phyloP scores from a whole-genome alignment of 129 eudicot species.

The Silybum marianum region DNA sequence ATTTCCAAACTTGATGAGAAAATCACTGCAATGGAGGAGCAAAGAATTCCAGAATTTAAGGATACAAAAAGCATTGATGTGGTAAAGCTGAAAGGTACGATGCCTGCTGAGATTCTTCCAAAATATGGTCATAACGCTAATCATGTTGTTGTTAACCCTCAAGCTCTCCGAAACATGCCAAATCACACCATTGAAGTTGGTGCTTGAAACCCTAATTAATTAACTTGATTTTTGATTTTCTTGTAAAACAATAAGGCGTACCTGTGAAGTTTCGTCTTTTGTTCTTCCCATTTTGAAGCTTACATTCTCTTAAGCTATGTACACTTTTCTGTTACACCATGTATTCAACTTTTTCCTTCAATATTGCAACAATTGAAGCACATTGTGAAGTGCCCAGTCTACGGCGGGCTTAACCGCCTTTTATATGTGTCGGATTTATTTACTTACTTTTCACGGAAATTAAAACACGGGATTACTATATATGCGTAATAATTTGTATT shows the following conservation, averaged over 20 bases:
- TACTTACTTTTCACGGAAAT: no score
- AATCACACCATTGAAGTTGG: conserved; percentile 21
- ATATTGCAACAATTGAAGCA: not conserved
- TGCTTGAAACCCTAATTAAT: conserved; percentile 1
- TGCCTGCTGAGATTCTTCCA: conserved; percentile 36
- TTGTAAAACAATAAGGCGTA: not conserved
- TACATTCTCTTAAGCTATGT: not conserved
- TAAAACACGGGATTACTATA: no score
- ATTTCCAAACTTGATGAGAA: conserved; percentile 20
- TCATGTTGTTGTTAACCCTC: not conserved
- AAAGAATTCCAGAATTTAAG: conserved; percentile 19
- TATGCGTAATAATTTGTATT: no score
- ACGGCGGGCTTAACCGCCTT: no score
- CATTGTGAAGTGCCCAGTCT: not conserved
- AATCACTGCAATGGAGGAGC: conserved; percentile 17
- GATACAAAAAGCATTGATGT: conserved; percentile 44
- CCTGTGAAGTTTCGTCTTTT: not conserved
- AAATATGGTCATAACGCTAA: not conserved
- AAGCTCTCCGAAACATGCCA: conserved; percentile 4
- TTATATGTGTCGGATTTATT: no score
- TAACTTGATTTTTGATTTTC: not conserved
- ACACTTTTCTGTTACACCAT: not conserved
- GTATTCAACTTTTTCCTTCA: not conserved
- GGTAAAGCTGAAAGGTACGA: conserved; percentile 38
- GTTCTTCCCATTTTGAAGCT: not conserved